Conservation (phyloP, 2,329 filamentous ascomycete genomes). For the Hypoxylon sp. region DNA sequence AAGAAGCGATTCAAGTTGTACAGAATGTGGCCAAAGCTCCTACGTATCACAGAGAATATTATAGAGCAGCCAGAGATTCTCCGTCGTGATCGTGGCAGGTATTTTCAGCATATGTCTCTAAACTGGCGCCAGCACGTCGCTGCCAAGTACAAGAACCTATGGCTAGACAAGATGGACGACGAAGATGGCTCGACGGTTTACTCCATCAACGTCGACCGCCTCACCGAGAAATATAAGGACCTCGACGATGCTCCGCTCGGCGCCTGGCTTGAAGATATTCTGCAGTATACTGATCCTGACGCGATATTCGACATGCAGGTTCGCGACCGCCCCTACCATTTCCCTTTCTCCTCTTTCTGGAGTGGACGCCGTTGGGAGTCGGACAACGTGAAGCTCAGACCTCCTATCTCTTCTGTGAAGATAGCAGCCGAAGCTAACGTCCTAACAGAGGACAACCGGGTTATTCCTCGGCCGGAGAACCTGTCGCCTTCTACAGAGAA, state of each 20-base stretch:
- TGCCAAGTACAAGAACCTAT: constrained; percentile 11
- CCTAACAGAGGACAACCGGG: neutral
- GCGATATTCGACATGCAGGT: too few relatives aligned
- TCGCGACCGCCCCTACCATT: neutral
- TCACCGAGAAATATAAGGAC: constrained; percentile 4
- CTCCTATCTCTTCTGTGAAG: neutral
- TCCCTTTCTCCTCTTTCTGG: constrained; percentile 21
- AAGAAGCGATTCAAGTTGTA: neutral
- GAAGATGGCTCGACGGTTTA: neutral
- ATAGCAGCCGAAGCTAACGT: neutral
- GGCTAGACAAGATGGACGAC: neutral
- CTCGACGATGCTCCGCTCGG: constrained; percentile 4
- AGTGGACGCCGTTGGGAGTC: constrained; percentile 2
- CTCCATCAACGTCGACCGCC: neutral
- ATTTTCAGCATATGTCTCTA: neutral
- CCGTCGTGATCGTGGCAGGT: neutral
- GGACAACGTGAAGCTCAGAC: neutral
- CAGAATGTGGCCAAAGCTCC: too few relatives aligned
- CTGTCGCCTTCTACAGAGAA: neutral
- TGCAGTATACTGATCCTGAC: neutral
- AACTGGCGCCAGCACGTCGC: neutral
- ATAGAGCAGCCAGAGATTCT: neutral
- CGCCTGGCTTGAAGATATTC: constrained; percentile 16
- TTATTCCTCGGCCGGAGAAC: neutral
- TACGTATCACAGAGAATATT: neutral